Percentiles rank a stretch among this genome's conserved stretches.
These are phyloP conservation scores for Leccinum imitatum DNA, from an alignment of 768 basidiomycete species.

Conservation along the genomic window DNA sequence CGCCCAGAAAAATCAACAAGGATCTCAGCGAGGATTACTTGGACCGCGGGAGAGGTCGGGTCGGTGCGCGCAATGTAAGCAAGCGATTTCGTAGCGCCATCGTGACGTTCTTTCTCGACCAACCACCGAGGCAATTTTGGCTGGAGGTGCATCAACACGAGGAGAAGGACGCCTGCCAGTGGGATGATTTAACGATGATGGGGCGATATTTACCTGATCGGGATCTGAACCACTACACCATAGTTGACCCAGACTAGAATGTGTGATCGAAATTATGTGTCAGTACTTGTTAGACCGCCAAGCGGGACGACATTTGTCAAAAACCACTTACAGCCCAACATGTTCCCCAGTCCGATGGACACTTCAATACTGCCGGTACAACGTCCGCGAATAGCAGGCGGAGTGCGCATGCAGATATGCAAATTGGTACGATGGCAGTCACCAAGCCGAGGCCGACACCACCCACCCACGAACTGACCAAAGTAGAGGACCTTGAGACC, in stretches of 20 bases:
- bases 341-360: conserved; percentile 33
- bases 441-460: conserved; percentile 48
- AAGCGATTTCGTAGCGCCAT: conserved; percentile 33
- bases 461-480: conserved; percentile 44
- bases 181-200: conserved; percentile 36
- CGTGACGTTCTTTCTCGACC: conserved; percentile 35
- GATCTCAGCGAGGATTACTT: conserved; percentile 35
- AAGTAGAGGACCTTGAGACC: conserved; percentile 33
- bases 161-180: conserved; percentile 31
- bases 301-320: neutral
- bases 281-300: neutral
- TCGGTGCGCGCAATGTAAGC: conserved; percentile 28
- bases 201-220: neutral
- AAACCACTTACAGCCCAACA: conserved; percentile 33
- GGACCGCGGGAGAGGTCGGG: conserved; percentile 27
- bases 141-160: conserved; percentile 36
- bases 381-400: conserved; percentile 34
- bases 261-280: too few species aligned
- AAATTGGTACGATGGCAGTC: conserved; percentile 35
- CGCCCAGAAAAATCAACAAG: conserved; percentile 34
- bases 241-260: too few species aligned
- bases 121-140: conserved; percentile 44
- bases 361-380: conserved; percentile 36
- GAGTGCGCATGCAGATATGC: conserved; percentile 39
- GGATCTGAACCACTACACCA: too few species aligned